phyloP scores from a whole-genome alignment of 2,329 filamentous ascomycete genomes.

The Myriosclerotinia curreyana region DNA sequence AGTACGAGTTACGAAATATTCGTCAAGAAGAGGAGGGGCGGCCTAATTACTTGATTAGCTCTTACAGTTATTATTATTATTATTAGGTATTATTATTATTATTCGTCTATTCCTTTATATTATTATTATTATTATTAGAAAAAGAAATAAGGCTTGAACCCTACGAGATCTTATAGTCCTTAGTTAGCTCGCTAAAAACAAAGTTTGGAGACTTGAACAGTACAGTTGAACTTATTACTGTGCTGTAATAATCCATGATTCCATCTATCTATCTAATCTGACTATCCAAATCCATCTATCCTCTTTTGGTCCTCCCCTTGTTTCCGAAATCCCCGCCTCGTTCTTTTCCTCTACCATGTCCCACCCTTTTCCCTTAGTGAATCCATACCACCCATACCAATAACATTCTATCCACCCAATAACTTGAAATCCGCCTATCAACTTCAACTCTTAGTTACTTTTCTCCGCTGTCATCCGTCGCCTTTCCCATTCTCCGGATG shows the following conservation, averaged over 20 bases:
- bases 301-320: not conserved
- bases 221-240: no score
- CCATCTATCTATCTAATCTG: not conserved
- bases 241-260: not conserved
- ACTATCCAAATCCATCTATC: not conserved
- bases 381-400: not conserved
- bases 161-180: no score
- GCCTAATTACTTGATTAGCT: no score
- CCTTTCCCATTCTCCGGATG: constrained; percentile 4
- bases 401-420: not conserved
- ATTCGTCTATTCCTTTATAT: no score
- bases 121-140: no score
- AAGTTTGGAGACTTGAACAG: no score
- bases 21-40: no score
- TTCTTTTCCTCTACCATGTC: not conserved
- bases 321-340: constrained; percentile 1
- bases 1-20: no score
- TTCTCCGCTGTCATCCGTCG: constrained; percentile 4
- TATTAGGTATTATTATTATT: no score
- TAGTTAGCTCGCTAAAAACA: no score
- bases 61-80: no score
- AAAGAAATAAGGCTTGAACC: no score
- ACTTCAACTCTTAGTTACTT: not conserved
- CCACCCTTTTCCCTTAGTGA: not conserved
- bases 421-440: constrained; percentile 8